Evolutionary conservation across 2,329 filamentous ascomycete genomes (phyloP), one percentile per base, ranked within the genome.

Genomic region (Phyllosticta paracitricarpa): DNA sequence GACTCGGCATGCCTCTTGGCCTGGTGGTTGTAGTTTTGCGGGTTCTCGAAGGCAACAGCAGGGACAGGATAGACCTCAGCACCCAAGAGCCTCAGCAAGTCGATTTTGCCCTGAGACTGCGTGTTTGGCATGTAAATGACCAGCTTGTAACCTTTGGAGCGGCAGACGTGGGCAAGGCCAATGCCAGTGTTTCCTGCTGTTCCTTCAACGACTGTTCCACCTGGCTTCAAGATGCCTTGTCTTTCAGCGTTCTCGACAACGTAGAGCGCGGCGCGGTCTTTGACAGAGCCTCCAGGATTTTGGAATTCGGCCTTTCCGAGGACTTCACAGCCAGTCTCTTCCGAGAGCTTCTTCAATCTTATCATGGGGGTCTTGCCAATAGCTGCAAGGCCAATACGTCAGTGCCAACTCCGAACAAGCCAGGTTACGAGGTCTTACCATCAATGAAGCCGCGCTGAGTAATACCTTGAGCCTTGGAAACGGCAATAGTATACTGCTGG

Each of bases 61-160:
- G 94, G 94, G 0, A 99, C 94, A 19, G 94, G 92, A 77, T 96
- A 89, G 35, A 99, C 94, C 76, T 97, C 92, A 26, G 94, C 94
- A 66, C 94, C 94, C 9, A 99, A 83, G 40, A 97, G 81, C 8
- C 93, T 84, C 65, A 99, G 80, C 59, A 99, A 82, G 75, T 97
- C 94, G 72, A 99, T 89, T 81, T 99, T 99, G 73, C 92, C 94
- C 78, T 96, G 93, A 22, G 92, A 96, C 78, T 97, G 94, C 56
- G 93, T 97, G 81, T 99, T 89, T 69, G 94, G 94, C 94, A 99
- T 97, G 84, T 97, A 99, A 73, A 99, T 99, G 72, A 97, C 92
- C 57, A 96, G 86, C 73, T 88, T 88, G 82, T 99, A 97, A 51
- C 93, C 94, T 69, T 88, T 88, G 48, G 88, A 89, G 63, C 93